These are phyloP conservation scores for Cercophora samala DNA, from an alignment of 495 filamentous ascomycete species.

Conservation along the genomic window DNA sequence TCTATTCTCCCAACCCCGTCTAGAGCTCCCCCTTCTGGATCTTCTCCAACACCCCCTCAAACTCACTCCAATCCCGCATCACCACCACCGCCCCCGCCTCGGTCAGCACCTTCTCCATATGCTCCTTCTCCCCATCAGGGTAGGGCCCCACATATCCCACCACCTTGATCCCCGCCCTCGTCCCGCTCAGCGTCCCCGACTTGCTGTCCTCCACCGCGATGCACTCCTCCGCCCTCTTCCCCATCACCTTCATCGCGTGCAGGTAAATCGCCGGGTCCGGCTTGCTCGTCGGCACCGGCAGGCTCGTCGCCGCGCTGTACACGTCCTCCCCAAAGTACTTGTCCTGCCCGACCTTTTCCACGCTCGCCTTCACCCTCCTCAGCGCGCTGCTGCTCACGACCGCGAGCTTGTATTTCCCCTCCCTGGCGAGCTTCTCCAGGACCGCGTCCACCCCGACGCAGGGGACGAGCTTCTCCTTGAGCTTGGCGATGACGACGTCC, in stretches of 20 bases:
- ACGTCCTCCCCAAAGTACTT: conserved; percentile 77
- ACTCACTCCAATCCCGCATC: conserved; percentile 87
- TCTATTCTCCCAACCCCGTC: neutral
- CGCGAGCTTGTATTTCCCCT: conserved; percentile 68
- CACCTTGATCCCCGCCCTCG: conserved; percentile 75
- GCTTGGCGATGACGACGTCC: conserved; percentile 77
- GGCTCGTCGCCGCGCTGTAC: conserved; percentile 79
- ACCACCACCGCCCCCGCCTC: conserved; percentile 69
- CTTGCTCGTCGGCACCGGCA: conserved; percentile 79
- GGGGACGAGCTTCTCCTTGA: conserved; percentile 62
- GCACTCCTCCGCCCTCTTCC: conserved; percentile 69
- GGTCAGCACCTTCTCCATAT: conserved; percentile 67
- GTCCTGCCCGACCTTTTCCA: conserved; percentile 77
- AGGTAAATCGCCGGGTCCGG: conserved; percentile 92
- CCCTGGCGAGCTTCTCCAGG: conserved; percentile 60
- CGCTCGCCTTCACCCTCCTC: conserved; percentile 70
- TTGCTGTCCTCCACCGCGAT: conserved; percentile 89
- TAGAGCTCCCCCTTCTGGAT: conserved; percentile 49
- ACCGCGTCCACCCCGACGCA: conserved; percentile 71
- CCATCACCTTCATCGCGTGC: conserved; percentile 70
- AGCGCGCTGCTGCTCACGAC: conserved; percentile 81
- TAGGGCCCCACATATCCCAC: conserved; percentile 91
- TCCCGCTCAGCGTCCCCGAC: conserved; percentile 76
- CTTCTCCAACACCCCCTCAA: conserved; percentile 63
- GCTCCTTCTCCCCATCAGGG: conserved; percentile 60